phyloP scores from a whole-genome alignment of 441 rosid species.

The Corymbia calophylla region DNA sequence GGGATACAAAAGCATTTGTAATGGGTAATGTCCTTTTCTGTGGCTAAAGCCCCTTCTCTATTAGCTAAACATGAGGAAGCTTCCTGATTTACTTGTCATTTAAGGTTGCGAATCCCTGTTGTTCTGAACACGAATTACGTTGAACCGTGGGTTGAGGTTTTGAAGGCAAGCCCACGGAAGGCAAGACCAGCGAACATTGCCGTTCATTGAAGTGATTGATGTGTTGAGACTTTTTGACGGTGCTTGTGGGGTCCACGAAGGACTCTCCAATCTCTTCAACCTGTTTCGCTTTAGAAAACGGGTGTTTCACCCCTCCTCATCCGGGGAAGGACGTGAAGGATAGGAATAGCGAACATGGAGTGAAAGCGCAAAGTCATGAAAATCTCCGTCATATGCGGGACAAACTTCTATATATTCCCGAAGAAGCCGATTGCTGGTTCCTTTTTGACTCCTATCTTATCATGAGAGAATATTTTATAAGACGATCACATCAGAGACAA shows the following conservation, averaged over 20 bases:
- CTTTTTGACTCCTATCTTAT: neutral
- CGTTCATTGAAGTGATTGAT: neutral
- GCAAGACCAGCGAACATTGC: neutral
- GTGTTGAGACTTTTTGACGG: neutral
- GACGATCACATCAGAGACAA: fast-evolving
- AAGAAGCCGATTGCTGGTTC: neutral
- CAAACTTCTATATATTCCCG: neutral
- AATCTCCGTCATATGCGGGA: neutral
- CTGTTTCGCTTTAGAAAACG: neutral
- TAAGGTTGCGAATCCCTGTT: fast-evolving
- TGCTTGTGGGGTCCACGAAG: neutral
- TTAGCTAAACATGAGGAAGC: neutral
- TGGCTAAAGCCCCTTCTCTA: neutral
- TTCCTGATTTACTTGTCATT: neutral
- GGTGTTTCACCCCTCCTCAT: neutral
- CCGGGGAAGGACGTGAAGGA: neutral
- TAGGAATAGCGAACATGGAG: neutral
- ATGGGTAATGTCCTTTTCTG: neutral
- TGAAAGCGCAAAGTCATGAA: neutral
- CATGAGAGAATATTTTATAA: neutral
- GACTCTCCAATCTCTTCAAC: neutral
- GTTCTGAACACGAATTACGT: neutral
- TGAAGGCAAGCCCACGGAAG: neutral
- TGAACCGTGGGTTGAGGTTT: neutral
- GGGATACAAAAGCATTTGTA: neutral